Percentiles rank a stretch among this genome's conserved stretches.
Evolutionary conservation across 139 green algal genomes (phyloP).

Genomic region (Auxenochlorella pyrenoidosa): DNA sequence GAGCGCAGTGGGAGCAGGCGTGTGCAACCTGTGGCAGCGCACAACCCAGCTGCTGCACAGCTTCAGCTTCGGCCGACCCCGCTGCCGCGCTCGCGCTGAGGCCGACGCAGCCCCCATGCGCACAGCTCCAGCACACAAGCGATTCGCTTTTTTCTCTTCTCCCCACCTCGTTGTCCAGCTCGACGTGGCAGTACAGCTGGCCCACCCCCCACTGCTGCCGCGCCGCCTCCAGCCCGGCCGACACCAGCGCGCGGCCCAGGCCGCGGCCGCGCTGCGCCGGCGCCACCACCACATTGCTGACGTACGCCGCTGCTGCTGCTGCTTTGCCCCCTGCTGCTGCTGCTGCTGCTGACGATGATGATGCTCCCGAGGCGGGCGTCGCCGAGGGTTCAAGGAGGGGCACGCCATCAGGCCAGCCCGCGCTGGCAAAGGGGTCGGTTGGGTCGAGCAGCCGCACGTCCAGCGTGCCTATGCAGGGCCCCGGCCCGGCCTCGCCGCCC

Average conservation of each 20-base stretch:
- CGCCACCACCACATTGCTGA: slow-evolving; percentile 17
- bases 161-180: slow-evolving; percentile 17
- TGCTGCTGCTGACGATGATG: too few species aligned
- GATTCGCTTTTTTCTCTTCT: too few species aligned
- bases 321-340: neutral
- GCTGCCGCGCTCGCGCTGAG: too few species aligned
- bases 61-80: too few species aligned
- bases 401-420: slow-evolving; percentile 14
- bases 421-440: neutral
- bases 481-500: neutral
- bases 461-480: slow-evolving; percentile 9
- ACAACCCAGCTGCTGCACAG: too few species aligned
- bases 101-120: too few species aligned
- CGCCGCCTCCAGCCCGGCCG: neutral
- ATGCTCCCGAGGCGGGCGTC: too few species aligned
- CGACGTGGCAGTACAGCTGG: slow-evolving; percentile 21
- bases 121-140: too few species aligned
- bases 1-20: too few species aligned
- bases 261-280: neutral
- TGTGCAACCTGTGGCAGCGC: too few species aligned
- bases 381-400: too few species aligned
- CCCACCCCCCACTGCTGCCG: neutral
- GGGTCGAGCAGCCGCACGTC: slow-evolving; percentile 20
- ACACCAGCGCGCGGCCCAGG: neutral
- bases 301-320: neutral